A percentile compares a stretch with the other conserved stretches of the same genome.
Evolutionary conservation across 176 grass and related monocot genomes (phyloP).

Genomic region (Pontederia paniculata): DNA sequence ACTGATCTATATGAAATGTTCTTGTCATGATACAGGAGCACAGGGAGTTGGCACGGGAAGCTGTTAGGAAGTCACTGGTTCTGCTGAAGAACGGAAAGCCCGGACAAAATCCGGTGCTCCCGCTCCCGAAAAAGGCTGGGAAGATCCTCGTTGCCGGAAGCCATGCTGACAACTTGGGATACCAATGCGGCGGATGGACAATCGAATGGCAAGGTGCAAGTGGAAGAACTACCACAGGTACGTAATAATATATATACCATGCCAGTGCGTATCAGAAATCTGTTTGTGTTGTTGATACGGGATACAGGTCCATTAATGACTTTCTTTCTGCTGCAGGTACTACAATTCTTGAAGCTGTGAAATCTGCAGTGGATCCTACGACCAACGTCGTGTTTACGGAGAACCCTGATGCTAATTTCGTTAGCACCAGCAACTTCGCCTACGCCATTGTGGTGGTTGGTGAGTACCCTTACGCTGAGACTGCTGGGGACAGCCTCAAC

Average conservation of each 20-base stretch:
- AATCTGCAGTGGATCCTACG: background rate
- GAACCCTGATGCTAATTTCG: background rate
- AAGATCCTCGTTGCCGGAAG: slow-evolving; percentile 12
- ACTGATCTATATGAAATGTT: background rate
- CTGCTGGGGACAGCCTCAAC: slow-evolving; percentile 19
- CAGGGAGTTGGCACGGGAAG: slow-evolving; percentile 10
- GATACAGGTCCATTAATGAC: background rate
- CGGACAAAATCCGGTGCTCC: background rate
- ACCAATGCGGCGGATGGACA: slow-evolving; percentile 22
- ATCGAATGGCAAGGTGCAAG: slow-evolving; percentile 9
- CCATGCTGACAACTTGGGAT: slow-evolving; percentile 17
- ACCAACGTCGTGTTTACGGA: slow-evolving; percentile 7
- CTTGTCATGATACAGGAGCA: slow-evolving; percentile 1
- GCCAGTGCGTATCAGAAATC: no score
- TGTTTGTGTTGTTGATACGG: background rate
- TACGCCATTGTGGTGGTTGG: slow-evolving; percentile 26
- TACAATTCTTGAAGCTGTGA: slow-evolving; percentile 15
- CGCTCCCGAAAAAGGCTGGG: slow-evolving; percentile 7
- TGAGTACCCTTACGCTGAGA: slow-evolving; percentile 26
- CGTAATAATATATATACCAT: background rate
- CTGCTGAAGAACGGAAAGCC: slow-evolving; percentile 20
- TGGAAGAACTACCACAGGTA: background rate
- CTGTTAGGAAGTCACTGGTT: slow-evolving; percentile 22
- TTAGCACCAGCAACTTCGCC: background rate
- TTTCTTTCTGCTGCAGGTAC: slow-evolving; percentile 3